Conservation (phyloP, 495 filamentous ascomycete genomes). For the Penicillium fimorum region DNA sequence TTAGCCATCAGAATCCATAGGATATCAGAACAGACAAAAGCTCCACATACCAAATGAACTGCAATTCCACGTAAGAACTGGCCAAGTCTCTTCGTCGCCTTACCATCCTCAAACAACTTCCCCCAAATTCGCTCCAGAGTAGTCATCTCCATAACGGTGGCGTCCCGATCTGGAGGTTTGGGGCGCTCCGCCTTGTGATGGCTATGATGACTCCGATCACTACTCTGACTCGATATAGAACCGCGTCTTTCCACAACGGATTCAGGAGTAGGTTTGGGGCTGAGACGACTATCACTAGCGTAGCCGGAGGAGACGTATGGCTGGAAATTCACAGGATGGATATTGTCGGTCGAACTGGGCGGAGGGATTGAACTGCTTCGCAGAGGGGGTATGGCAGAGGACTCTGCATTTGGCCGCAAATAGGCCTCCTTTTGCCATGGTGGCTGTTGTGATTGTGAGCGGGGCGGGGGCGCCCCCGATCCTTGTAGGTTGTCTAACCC, state of each 20-base stretch:
- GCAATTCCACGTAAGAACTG: constrained; percentile 77
- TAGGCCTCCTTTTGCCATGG: constrained; percentile 30
- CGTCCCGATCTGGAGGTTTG: constrained; percentile 40
- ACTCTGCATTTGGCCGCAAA: constrained; percentile 31
- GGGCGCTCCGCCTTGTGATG: constrained; percentile 40
- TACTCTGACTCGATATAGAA: constrained; percentile 39
- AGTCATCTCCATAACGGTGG: constrained; percentile 53
- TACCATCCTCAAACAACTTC: constrained; percentile 67
- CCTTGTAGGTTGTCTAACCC: constrained; percentile 38
- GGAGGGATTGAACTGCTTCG: constrained; percentile 23
- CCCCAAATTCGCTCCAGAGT: constrained; percentile 74
- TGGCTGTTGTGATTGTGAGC: constrained; percentile 34
- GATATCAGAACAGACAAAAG: not conserved
- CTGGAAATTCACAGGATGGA: constrained; percentile 38
- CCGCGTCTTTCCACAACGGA: constrained; percentile 24
- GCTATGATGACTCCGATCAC: constrained; percentile 21
- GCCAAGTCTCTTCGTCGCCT: constrained; percentile 64
- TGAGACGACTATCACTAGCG: constrained; percentile 26
- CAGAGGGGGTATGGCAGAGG: constrained; percentile 25
- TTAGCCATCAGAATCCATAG: constrained; percentile 20
- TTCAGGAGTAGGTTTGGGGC: constrained; percentile 23
- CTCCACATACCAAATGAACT: constrained; percentile 64
- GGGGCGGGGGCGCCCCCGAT: constrained; percentile 27
- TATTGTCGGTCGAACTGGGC: constrained; percentile 20
- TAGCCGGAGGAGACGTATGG: constrained; percentile 37